These are phyloP conservation scores for Spirogloea muscicola DNA, from an alignment of 139 green algal genomes.

Conservation along the genomic window DNA sequence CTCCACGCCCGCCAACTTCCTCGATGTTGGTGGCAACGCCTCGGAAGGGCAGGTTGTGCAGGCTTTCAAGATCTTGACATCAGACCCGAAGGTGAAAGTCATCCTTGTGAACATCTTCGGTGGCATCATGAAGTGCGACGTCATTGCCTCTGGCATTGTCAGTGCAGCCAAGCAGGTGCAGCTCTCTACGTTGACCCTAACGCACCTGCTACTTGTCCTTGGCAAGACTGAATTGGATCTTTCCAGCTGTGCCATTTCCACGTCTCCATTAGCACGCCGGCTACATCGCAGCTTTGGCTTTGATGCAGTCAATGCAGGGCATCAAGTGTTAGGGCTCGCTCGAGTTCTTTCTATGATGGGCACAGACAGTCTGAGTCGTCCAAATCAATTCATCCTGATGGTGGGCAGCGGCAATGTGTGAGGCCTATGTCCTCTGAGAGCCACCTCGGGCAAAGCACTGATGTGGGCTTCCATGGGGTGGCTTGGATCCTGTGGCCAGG, in stretches of 20 bases:
- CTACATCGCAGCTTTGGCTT: no score
- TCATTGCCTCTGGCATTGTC: conserved; percentile 96
- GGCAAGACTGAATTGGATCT: conserved; percentile 98
- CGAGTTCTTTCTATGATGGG: no score
- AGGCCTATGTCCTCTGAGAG: no score
- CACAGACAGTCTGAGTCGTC: no score
- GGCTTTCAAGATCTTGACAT: conserved; percentile 85
- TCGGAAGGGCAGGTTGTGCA: conserved; percentile 87
- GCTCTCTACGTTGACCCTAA: conserved; percentile 66
- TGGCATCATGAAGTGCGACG: conserved; percentile 95
- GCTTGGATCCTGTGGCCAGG: no score
- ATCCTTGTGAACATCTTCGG: conserved; percentile 99
- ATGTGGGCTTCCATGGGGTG: background rate
- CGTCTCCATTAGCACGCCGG: no score
- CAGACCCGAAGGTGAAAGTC: conserved; percentile 90
- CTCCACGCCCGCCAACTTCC: conserved; percentile 90
- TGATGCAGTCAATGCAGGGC: no score
- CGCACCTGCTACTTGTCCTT: conserved; percentile 87
- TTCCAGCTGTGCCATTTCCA: no score
- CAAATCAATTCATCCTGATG: no score
- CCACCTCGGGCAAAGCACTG: no score
- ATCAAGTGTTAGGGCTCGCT: no score
- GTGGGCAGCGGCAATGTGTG: no score
- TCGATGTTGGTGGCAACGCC: conserved; percentile 94
- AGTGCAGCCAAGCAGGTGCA: conserved; percentile 82